These are phyloP conservation scores for Acephala macrosclerotiorum DNA, from an alignment of 2,329 filamentous ascomycete species.

Conservation along the genomic window DNA sequence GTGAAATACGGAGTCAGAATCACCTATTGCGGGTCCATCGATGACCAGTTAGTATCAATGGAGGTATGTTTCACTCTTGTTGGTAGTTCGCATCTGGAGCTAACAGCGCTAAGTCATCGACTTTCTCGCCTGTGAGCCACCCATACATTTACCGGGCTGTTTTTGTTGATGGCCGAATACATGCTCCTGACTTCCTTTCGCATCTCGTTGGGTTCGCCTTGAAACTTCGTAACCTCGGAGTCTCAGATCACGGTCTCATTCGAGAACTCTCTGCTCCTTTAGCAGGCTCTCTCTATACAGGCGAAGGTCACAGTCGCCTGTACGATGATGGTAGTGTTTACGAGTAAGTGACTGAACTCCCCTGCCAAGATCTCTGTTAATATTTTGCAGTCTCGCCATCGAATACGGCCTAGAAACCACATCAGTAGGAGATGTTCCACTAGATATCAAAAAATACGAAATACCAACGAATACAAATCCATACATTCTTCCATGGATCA, in stretches of 20 bases:
- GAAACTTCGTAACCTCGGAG: conserved; percentile 90
- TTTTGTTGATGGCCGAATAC: conserved; percentile 91
- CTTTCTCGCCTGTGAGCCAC: conserved; percentile 85
- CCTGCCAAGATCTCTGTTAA: conserved; percentile 20
- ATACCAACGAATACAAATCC: conserved; percentile 70
- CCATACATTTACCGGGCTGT: conserved; percentile 96
- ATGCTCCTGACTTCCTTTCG: conserved; percentile 92
- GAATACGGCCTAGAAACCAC: conserved; percentile 78
- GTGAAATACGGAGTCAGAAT: conserved; percentile 83
- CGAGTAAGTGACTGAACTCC: conserved; percentile 55
- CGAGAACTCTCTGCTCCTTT: conserved; percentile 88
- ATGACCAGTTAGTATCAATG: conserved; percentile 93
- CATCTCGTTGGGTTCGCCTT: conserved; percentile 92
- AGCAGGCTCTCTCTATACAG: conserved; percentile 88
- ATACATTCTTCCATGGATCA: conserved; percentile 93
- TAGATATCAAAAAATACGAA: conserved; percentile 61
- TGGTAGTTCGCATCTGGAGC: conserved; percentile 21
- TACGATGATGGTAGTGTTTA: conserved; percentile 93
- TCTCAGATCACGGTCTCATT: conserved; percentile 92
- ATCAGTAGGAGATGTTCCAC: conserved; percentile 53
- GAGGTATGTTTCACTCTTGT: conserved; percentile 63
- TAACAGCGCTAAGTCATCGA: conserved; percentile 66
- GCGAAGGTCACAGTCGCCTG: conserved; percentile 91
- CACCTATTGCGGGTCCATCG: conserved; percentile 91
- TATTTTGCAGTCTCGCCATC: conserved; percentile 64